A percentile compares a stretch with the other conserved stretches of the same genome.
Evolutionary conservation across 177 flowering plant genomes (phyloP).

Genomic region (Vitis hybrid): DNA sequence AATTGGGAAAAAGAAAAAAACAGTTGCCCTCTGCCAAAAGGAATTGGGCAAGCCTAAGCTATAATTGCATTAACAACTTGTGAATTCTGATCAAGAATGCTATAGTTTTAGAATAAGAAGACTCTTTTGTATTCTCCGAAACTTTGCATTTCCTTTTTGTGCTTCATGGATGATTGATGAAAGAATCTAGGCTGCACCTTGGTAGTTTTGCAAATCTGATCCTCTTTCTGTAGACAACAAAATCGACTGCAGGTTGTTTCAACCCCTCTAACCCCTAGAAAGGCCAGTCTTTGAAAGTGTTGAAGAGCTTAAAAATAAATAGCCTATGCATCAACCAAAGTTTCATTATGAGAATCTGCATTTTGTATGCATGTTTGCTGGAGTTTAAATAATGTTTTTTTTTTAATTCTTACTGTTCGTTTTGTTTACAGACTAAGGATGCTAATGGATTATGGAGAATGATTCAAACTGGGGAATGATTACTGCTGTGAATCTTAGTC

Average conservation of each 20-base stretch:
- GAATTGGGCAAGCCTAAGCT: too few relatives aligned
- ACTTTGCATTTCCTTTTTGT: background rate
- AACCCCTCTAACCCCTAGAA: background rate
- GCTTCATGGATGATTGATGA: constrained; percentile 11
- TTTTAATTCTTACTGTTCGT: background rate
- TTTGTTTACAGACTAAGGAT: background rate
- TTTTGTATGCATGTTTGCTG: background rate
- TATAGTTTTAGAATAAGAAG: too few relatives aligned
- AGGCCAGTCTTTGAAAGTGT: too few relatives aligned
- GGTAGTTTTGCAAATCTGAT: constrained; percentile 11
- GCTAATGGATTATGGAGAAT: background rate
- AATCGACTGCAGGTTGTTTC: background rate
- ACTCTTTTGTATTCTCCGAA: background rate
- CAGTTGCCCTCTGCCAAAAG: too few relatives aligned
- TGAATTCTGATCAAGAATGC: too few relatives aligned
- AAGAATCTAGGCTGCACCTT: constrained; percentile 9
- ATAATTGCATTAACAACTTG: too few relatives aligned
- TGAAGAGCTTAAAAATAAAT: too few relatives aligned
- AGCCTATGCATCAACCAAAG: background rate
- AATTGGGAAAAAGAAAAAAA: too few relatives aligned
- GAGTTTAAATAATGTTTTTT: background rate
- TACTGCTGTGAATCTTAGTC: background rate
- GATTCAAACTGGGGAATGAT: background rate
- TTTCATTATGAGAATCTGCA: background rate
- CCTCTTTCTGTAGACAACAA: background rate